Evolutionary conservation across 208 protist genomes (phyloP).

Genomic region (Leishmania arabica): DNA sequence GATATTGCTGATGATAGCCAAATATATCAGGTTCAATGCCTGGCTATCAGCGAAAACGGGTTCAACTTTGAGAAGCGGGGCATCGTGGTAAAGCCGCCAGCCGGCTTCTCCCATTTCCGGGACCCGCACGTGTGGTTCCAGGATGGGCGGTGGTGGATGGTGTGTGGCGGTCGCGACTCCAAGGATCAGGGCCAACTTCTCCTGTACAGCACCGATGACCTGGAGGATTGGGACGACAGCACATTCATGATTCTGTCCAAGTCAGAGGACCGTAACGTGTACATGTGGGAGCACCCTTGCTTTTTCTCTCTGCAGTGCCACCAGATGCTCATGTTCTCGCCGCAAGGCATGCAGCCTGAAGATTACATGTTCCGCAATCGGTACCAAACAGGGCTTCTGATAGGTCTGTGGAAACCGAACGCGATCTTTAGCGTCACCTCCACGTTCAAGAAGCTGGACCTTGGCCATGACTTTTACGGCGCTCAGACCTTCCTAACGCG

Average conservation of each 20-base stretch:
- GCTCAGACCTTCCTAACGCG: conserved; percentile 40
- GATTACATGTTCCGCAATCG: conserved; percentile 41
- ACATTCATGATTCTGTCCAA: conserved; percentile 57
- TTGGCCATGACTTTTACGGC: conserved; percentile 57
- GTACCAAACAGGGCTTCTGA: conserved; percentile 41
- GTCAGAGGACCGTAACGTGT: conserved; percentile 57
- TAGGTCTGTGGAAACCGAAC: conserved; percentile 51
- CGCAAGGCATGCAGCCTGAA: conserved; percentile 38
- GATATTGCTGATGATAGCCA: conserved; percentile 43
- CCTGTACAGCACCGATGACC: conserved; percentile 66
- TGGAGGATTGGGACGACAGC: conserved; percentile 74
- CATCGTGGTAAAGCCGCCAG: conserved; percentile 71
- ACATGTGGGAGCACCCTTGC: conserved; percentile 60
- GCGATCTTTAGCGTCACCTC: conserved; percentile 37
- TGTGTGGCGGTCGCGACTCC: conserved; percentile 49
- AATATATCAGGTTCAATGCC: conserved; percentile 70
- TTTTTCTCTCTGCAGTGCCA: conserved; percentile 36
- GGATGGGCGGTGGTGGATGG: conserved; percentile 64
- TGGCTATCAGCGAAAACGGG: conserved; percentile 70
- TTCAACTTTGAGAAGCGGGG: conserved; percentile 68
- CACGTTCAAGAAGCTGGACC: conserved; percentile 45
- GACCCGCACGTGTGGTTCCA: conserved; percentile 61
- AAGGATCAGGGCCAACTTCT: conserved; percentile 71
- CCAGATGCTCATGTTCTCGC: conserved; percentile 45
- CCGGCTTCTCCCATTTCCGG: conserved; percentile 55